Evolutionary conservation across 352 stramenopile genomes (phyloP).

Genomic region (Phytophthora agathidicida): DNA sequence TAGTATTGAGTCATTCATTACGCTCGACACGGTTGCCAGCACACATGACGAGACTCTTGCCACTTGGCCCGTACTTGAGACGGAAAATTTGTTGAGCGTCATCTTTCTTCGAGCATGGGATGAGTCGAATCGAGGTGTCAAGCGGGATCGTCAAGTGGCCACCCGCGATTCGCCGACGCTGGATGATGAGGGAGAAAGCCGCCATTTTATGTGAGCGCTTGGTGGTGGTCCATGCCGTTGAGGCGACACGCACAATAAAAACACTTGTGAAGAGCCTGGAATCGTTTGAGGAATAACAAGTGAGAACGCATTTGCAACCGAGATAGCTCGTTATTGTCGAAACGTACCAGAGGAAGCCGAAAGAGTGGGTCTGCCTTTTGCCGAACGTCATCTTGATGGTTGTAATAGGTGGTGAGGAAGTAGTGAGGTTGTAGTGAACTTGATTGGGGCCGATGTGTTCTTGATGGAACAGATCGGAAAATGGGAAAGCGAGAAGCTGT

Average conservation of each 20-base stretch:
- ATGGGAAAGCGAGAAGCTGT: conserved; percentile 1
- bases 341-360: conserved; percentile 17
- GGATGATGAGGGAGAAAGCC: conserved; percentile 6
- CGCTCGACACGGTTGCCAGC: neutral
- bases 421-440: neutral
- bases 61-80: conserved; percentile 5
- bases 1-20: neutral
- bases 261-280: conserved; percentile 14
- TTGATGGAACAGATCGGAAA: conserved; percentile 16
- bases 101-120: conserved; percentile 3
- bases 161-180: conserved; percentile 9
- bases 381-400: conserved; percentile 15
- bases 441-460: conserved; percentile 6
- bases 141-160: conserved; percentile 13
- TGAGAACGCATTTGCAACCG: neutral
- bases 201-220: neutral
- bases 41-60: conserved; percentile 11
- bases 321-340: too few species aligned
- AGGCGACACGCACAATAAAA: conserved; percentile 5
- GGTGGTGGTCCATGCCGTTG: neutral
- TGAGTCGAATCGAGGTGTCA: conserved; percentile 1
- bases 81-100: conserved; percentile 15
- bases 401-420: neutral
- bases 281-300: neutral
- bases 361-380: conserved; percentile 12